These are phyloP conservation scores for Phytophthora niederhauseri DNA, from an alignment of 352 stramenopile species.

Conservation along the genomic window DNA sequence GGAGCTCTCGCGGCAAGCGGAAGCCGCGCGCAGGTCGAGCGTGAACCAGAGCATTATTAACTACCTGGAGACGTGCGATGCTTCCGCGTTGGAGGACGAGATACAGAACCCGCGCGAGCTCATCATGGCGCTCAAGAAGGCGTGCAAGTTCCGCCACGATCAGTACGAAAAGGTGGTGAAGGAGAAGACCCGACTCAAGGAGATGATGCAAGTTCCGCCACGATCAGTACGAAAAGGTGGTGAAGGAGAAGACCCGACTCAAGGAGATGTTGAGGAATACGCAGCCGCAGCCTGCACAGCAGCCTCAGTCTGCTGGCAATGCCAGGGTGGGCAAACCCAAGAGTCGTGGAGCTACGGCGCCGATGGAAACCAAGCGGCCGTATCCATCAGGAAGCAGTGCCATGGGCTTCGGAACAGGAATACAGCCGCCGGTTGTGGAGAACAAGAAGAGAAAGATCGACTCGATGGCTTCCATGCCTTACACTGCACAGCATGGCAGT, in stretches of 20 bases:
- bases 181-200: slow-evolving; percentile 75
- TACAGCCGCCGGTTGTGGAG: slow-evolving; percentile 38
- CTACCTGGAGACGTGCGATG: slow-evolving; percentile 76
- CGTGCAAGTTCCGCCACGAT: slow-evolving; percentile 80
- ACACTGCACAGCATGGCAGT: slow-evolving; percentile 17
- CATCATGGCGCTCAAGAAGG: slow-evolving; percentile 82
- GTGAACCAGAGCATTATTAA: slow-evolving; percentile 82
- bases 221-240: slow-evolving; percentile 84
- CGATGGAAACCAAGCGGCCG: slow-evolving; percentile 34
- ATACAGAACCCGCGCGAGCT: slow-evolving; percentile 79
- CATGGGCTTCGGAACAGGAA: slow-evolving; percentile 26
- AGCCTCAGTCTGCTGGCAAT: slow-evolving; percentile 10
- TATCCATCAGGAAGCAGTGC: slow-evolving; percentile 9
- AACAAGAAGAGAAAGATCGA: slow-evolving; percentile 70
- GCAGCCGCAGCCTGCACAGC: slow-evolving; percentile 24
- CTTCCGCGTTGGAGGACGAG: slow-evolving; percentile 70
- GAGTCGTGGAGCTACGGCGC: slow-evolving; percentile 13
- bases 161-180: slow-evolving; percentile 87
- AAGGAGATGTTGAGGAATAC: slow-evolving; percentile 68
- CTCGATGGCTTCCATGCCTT: slow-evolving; percentile 19
- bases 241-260: slow-evolving; percentile 77
- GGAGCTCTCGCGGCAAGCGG: slow-evolving; percentile 67
- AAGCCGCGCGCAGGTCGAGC: slow-evolving; percentile 46
- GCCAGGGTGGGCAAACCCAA: slow-evolving; percentile 40
- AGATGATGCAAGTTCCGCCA: slow-evolving; percentile 82